Conservation (phyloP, 176 grass and related monocot species). For the Coix lacrymajobi region DNA sequence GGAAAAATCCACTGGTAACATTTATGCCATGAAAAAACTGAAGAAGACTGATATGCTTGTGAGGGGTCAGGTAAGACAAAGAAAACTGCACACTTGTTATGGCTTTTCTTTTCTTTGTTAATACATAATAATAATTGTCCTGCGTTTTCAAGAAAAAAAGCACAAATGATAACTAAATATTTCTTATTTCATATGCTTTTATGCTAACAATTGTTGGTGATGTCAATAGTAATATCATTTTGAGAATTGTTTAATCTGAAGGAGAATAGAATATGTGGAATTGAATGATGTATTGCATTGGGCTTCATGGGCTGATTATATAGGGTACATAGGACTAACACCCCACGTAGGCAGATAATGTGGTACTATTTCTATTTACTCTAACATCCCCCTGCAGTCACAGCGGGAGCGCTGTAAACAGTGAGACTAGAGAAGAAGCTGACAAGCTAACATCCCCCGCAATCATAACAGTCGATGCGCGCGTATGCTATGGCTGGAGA, state of each 20-base stretch:
- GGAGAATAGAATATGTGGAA: too few relatives aligned
- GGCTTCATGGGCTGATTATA: too few relatives aligned
- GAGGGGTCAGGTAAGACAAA: constrained; percentile 47
- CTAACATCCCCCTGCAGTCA: too few relatives aligned
- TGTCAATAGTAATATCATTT: background rate
- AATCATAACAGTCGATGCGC: too few relatives aligned
- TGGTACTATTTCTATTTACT: too few relatives aligned
- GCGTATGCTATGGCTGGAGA: too few relatives aligned
- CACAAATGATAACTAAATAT: background rate
- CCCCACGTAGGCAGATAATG: too few relatives aligned
- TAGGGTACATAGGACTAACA: too few relatives aligned
- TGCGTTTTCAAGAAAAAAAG: background rate
- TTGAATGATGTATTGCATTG: too few relatives aligned
- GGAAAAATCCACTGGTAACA: constrained; percentile 45
- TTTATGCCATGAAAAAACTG: constrained; percentile 69
- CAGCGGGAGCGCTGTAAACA: too few relatives aligned
- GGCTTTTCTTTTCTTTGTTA: constrained; percentile 2
- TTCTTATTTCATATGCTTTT: background rate
- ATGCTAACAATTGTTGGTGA: background rate
- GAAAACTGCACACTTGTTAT: background rate
- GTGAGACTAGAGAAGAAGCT: too few relatives aligned
- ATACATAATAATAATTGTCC: background rate
- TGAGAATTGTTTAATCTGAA: background rate
- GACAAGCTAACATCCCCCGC: too few relatives aligned
- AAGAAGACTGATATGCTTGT: constrained; percentile 70